Evolutionary conservation across 306 rosid species (phyloP), one percentile per base, ranked within the genome.

Genomic region (Vigna radiata): DNA sequence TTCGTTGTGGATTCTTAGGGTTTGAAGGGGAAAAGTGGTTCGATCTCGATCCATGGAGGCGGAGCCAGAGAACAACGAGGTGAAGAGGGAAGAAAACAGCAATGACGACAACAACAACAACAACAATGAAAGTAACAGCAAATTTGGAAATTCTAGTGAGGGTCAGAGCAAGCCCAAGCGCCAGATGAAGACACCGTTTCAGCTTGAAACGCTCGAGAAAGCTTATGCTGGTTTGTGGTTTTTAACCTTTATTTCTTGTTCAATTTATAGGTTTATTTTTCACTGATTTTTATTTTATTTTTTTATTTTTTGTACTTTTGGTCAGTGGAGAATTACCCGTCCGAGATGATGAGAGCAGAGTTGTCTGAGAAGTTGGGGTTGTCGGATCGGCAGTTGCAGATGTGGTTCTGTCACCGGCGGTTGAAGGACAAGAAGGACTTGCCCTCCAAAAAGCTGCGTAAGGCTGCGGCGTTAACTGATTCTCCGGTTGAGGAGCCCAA

Each of bases 351-450:
- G 61, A 87, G 99, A 87, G 87, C 73, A 0, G 96, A 92, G 49
- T 86, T 96, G 46, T 92, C 98, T 15, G 90, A 87, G 83, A 96
- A 91, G 83, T 87, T 96, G 78, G 98, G 97, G 70, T 85, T 96
- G 78, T 63, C 99, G 49, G 98, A 92, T 91, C 97, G 99, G 85
- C 99, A 96, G 85, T 86, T 96, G 83, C 99, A 96, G 99, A 92
- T 96, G 99, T 96, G 98, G 99, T 96, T 96, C 82, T 96, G 99
- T 78, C 99, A 96, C 81, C 82, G 99, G 76, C 87, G 99, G 91
- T 73, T 96, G 86, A 96, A 92, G 88, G 97, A 92, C 78, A 96
- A 96, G 85, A 96, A 91, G 86, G 99, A 91, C 0, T 84, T 81
- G 66, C 88, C 91, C 3, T 46, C 79, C 0, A 91, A 90, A 77